A percentile compares a stretch with the other conserved stretches of the same genome.
phyloP scores from a whole-genome alignment of 768 basidiomycete species.

The Boletus tomentosulus region DNA sequence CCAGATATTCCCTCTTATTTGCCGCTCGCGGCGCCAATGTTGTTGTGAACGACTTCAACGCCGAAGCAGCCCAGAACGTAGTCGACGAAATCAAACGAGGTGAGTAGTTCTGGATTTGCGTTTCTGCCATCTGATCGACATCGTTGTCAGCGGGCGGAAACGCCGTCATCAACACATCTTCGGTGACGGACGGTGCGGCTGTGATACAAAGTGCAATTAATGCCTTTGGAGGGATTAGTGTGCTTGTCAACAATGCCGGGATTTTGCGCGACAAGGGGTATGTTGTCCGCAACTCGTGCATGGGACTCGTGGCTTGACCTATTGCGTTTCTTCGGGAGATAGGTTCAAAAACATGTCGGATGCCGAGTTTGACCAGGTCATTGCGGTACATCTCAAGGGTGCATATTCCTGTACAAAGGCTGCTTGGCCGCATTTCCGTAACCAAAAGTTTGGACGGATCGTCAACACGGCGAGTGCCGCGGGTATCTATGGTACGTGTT shows the following conservation, averaged over 20 bases:
- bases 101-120: slow-evolving; percentile 24
- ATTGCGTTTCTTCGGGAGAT: background rate
- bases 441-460: slow-evolving; percentile 91
- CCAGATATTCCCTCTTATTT: slow-evolving; percentile 85
- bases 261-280: slow-evolving; percentile 81
- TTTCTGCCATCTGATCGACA: background rate
- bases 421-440: slow-evolving; percentile 93
- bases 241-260: slow-evolving; percentile 95
- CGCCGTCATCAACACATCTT: slow-evolving; percentile 83
- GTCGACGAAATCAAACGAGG: slow-evolving; percentile 85
- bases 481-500: slow-evolving; percentile 74
- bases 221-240: slow-evolving; percentile 77
- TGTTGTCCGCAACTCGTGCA: slow-evolving; percentile 13
- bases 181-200: slow-evolving; percentile 79
- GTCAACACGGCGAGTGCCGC: slow-evolving; percentile 95
- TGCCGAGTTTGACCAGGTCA: slow-evolving; percentile 86
- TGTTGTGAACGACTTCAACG: slow-evolving; percentile 93
- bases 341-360: slow-evolving; percentile 98
- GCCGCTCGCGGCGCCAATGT: slow-evolving; percentile 92
- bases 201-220: slow-evolving; percentile 86
- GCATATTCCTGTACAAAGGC: slow-evolving; percentile 91
- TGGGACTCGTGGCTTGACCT: background rate
- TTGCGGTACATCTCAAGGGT: slow-evolving; percentile 90
- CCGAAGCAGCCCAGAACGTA: slow-evolving; percentile 83
- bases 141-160: slow-evolving; percentile 69